phyloP scores from a whole-genome alignment of 2,329 filamentous ascomycete genomes.

The Colletotrichum chrysophilum region DNA sequence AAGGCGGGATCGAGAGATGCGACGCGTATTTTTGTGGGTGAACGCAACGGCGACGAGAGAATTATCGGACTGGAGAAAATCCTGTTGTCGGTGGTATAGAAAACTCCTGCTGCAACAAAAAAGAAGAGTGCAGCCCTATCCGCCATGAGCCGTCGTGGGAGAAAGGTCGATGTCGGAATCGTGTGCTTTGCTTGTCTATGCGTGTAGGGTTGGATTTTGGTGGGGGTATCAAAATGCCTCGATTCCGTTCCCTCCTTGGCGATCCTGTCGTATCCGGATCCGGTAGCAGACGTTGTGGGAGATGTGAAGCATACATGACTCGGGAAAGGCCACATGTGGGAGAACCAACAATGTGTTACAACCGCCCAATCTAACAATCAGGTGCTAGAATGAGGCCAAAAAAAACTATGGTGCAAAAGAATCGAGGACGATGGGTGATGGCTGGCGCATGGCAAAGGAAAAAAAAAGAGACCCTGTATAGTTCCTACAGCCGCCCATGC shows the following conservation, averaged over 20 bases:
- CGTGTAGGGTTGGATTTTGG: slow-evolving; percentile 18
- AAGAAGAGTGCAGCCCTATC: not conserved
- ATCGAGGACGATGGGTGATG: slow-evolving; percentile 2
- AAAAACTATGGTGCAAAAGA: slow-evolving; percentile 20
- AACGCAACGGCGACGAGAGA: not conserved
- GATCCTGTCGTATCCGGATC: slow-evolving; percentile 17
- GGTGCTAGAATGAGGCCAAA: slow-evolving; percentile 8
- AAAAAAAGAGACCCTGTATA: slow-evolving; percentile 13
- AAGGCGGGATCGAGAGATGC: slow-evolving; percentile 4
- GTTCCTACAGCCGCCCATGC: slow-evolving; percentile 16
- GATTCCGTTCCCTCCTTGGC: slow-evolving; percentile 21
- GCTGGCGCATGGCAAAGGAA: slow-evolving; percentile 9
- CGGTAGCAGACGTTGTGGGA: slow-evolving; percentile 19
- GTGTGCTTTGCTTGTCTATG: slow-evolving; percentile 19
- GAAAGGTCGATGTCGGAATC: slow-evolving; percentile 17
- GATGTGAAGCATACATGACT: slow-evolving; percentile 24
- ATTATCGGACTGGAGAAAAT: not conserved
- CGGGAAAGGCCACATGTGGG: slow-evolving; percentile 21
- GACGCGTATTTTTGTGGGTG: not conserved
- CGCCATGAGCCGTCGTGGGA: not conserved
- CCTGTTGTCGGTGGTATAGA: slow-evolving; percentile 11
- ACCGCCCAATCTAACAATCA: slow-evolving; percentile 19
- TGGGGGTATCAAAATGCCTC: slow-evolving; percentile 25
- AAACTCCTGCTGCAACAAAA: slow-evolving; percentile 13
- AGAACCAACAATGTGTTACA: slow-evolving; percentile 22